These are phyloP conservation scores for Ceratocystis destructans DNA, from an alignment of 2,329 filamentous ascomycete species.

Conservation along the genomic window DNA sequence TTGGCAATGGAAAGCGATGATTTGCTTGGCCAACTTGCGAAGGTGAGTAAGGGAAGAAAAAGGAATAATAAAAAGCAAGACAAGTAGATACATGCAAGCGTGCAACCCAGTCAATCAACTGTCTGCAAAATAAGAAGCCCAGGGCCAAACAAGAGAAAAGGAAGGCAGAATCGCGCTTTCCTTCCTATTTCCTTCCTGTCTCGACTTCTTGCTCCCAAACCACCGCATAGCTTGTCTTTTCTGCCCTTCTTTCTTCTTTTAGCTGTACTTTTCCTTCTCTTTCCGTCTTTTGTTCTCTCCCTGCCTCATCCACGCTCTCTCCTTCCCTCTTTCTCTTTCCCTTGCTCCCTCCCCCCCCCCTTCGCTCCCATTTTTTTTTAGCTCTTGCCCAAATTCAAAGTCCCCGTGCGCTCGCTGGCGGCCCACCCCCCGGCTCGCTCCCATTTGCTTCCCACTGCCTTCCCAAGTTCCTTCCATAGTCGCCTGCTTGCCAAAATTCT, in stretches of 20 bases:
- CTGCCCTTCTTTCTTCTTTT: constrained; percentile 1
- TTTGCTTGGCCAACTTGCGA: not conserved
- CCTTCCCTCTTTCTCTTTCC: not conserved
- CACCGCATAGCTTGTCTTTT: not conserved
- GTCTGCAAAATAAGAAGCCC: not conserved
- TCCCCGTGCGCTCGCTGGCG: constrained; percentile 13
- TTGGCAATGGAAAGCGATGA: not conserved
- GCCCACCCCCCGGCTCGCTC: constrained; percentile 2
- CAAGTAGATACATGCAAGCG: not conserved
- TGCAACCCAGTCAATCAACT: not conserved
- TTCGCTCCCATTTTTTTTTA: not conserved
- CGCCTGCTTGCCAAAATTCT: constrained; percentile 9
- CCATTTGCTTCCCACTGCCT: not conserved
- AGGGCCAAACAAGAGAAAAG: not conserved
- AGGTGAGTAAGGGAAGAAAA: not conserved
- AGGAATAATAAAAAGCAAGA: not conserved
- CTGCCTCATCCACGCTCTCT: not conserved
- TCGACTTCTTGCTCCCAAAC: not conserved
- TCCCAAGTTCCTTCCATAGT: not conserved
- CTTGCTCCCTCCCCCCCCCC: not conserved
- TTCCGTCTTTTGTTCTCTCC: constrained; percentile 5
- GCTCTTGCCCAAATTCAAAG: not conserved
- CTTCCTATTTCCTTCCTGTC: not conserved
- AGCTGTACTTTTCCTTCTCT: not conserved
- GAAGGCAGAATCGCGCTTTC: not conserved